A percentile compares a stretch with the other conserved stretches of the same genome.
Conservation (phyloP, 148 eudicot genomes). For the Camellia japonica region DNA sequence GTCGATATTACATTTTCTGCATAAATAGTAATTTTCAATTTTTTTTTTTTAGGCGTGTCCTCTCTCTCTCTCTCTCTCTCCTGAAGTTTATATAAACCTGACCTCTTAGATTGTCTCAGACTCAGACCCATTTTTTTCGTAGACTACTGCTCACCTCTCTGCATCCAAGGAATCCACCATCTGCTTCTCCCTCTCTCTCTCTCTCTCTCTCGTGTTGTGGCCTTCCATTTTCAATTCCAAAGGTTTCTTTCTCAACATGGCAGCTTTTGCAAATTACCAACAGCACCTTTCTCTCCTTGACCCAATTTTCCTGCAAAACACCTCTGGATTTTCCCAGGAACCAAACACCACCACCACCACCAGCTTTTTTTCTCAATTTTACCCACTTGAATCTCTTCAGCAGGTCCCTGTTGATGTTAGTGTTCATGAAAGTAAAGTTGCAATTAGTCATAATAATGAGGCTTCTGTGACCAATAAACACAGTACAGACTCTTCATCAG, state of each 20-base stretch:
- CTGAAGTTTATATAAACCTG: slow-evolving; percentile 10
- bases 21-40: no score
- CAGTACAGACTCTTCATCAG: slow-evolving; percentile 35
- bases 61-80: neutral
- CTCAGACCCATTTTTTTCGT: neutral
- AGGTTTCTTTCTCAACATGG: slow-evolving; percentile 17
- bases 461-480: slow-evolving; percentile 24
- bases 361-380: slow-evolving; percentile 15
- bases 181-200: neutral
- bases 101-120: slow-evolving; percentile 9
- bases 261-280: slow-evolving; percentile 27
- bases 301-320: slow-evolving; percentile 15
- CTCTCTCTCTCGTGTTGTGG: neutral
- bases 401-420: neutral
- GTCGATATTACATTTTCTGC: no score
- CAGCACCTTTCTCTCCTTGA: slow-evolving; percentile 23
- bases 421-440: neutral
- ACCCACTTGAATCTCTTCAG: slow-evolving; percentile 6
- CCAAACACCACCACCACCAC: neutral
- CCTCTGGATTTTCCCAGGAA: slow-evolving; percentile 2
- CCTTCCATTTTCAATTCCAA: slow-evolving; percentile 14
- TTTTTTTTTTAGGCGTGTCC: no score
- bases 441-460: neutral
- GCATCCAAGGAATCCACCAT: neutral
- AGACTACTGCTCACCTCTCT: neutral